phyloP scores from a whole-genome alignment of 495 filamentous ascomycete species.

The Penicillium psychrofluorescens region DNA sequence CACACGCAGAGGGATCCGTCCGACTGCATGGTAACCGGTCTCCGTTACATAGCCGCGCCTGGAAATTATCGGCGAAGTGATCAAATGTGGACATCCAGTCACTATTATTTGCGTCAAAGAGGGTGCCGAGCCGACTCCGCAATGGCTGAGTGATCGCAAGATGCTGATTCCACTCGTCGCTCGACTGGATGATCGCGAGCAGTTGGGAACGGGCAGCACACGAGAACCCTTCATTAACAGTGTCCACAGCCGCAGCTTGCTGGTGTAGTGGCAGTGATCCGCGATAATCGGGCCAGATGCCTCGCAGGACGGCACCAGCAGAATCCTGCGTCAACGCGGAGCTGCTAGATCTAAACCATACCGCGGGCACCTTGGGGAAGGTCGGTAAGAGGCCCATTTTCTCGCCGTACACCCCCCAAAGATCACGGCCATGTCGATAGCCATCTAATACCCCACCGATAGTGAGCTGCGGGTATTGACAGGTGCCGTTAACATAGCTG shows the following conservation, averaged over 20 bases:
- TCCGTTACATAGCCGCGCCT: conserved; percentile 26
- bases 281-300: conserved; percentile 19
- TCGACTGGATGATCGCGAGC: conserved; percentile 15
- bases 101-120: conserved; percentile 15
- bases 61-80: conserved; percentile 31
- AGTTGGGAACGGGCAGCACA: conserved; percentile 13
- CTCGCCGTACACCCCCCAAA: conserved; percentile 22
- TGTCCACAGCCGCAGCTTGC: conserved; percentile 19
- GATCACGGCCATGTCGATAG: conserved; percentile 26
- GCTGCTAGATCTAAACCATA: conserved; percentile 24
- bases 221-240: conserved; percentile 21
- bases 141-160: conserved; percentile 13
- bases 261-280: conserved; percentile 24
- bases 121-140: conserved; percentile 13
- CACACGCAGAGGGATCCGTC: conserved; percentile 12
- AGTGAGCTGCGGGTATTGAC: conserved; percentile 30
- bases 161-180: conserved; percentile 22
- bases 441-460: conserved; percentile 27
- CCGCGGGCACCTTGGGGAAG: not conserved
- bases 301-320: conserved; percentile 24
- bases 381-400: conserved; percentile 17
- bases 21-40: conserved; percentile 22
- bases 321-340: conserved; percentile 23
- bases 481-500: conserved; percentile 19
- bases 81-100: conserved; percentile 24